Evolutionary conservation across 2,329 filamentous ascomycete species (phyloP), one percentile per base, ranked within the genome.

Genomic region (Cylindrodendrum hubeiense): DNA sequence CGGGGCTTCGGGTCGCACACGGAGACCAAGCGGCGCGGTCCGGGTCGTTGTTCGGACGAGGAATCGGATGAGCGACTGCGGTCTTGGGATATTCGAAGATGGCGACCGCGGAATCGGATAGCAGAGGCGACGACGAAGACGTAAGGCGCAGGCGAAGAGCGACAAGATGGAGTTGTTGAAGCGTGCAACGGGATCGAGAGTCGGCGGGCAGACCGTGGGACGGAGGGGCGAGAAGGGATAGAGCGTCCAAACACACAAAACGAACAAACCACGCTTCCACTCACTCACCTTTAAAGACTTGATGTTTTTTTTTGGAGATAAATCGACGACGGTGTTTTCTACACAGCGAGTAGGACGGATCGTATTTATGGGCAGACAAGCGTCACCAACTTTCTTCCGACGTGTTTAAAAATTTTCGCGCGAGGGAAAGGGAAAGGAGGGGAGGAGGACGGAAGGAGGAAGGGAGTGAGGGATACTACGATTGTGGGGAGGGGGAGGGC

Each of bases 1-100:
- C 67, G 65, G 43, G 34, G 51, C 55, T 21, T 70, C 72, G 66
- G 67, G 72, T 74, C 67, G 71, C 66, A 74, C 72, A 73, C 67
- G 66, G 65, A 66, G 41, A 47, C 28, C 52, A 60, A 49, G 50
- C 52, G 60, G 68, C 51, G 59, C 39, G 47, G 60, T 57, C 39
- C 30, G 55, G 44, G 46, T 49, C 28, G 50, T 49, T 33, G 26
- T 54, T 66, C 41, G 57, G 65, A 63, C 56, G 43, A 55, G 51
- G n/a, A 22, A 51, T 61, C 46, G 49, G 33, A 56, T 22, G 10
- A 46, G 34, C 43, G 28, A 56, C 15, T 4, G 41, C 50, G 47
- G n/a, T 15, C 15, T 46, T 21, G 24, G 28, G 47, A 19, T 5
- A 46, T n/a, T 6, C 12, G 15, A 37, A 19, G 17, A 15, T 15